Evolutionary conservation across 352 stramenopile genomes (phyloP).

Genomic region (Phytophthora ohioensis): DNA sequence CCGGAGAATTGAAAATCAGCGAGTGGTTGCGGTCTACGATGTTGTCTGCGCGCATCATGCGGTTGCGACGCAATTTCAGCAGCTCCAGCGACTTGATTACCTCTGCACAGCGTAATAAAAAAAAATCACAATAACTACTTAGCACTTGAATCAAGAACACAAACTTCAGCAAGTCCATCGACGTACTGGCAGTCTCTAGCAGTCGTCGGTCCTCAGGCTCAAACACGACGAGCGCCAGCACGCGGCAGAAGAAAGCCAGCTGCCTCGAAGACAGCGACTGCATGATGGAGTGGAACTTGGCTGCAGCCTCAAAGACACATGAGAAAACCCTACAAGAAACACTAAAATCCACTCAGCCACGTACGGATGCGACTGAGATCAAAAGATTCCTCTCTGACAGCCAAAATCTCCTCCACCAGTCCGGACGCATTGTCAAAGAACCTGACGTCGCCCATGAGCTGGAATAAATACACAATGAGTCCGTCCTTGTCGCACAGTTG

Average conservation of each 20-base stretch:
- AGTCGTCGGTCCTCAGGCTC: constrained; percentile 95
- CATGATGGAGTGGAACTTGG: constrained; percentile 92
- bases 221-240: constrained; percentile 95
- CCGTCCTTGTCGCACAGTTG: constrained; percentile 85
- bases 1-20: constrained; percentile 88
- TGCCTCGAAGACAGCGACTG: constrained; percentile 91
- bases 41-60: constrained; percentile 81
- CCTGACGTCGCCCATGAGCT: constrained; percentile 88
- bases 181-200: constrained; percentile 89
- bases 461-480: constrained; percentile 95
- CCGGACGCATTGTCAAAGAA: constrained; percentile 93
- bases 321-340: constrained; percentile 10
- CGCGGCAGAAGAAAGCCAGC: constrained; percentile 96
- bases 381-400: constrained; percentile 81
- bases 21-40: constrained; percentile 95
- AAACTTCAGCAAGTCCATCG: not conserved
- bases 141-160: not conserved
- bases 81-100: constrained; percentile 95
- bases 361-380: constrained; percentile 84
- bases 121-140: constrained; percentile 21
- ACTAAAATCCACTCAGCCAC: constrained; percentile 10
- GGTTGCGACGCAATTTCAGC: constrained; percentile 85
- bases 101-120: constrained; percentile 46
- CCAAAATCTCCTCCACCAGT: constrained; percentile 95
- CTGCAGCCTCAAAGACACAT: constrained; percentile 42